These are phyloP conservation scores for Plasmodium ovale DNA, from an alignment of 169 alveolate genomes.

Conservation along the genomic window DNA sequence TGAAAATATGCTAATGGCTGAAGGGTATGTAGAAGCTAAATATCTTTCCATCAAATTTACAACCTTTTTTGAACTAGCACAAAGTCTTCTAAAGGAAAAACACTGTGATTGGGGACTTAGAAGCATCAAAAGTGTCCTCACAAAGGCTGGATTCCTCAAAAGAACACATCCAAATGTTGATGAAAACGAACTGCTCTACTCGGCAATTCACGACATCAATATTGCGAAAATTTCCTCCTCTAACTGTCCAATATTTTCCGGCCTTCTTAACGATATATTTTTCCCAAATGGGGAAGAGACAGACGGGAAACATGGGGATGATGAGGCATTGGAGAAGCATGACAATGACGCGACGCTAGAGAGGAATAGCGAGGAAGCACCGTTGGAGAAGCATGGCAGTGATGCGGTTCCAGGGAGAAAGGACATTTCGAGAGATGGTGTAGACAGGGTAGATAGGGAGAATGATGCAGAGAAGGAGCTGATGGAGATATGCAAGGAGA, in stretches of 20 bases:
- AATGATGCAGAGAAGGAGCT: slow-evolving; percentile 28
- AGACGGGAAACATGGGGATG: not conserved
- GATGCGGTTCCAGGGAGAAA: not conserved
- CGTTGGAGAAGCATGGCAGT: not conserved
- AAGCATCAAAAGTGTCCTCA: slow-evolving; percentile 96
- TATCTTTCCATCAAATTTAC: slow-evolving; percentile 94
- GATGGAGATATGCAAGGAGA: slow-evolving; percentile 51
- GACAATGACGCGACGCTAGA: not conserved
- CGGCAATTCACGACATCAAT: slow-evolving; percentile 85
- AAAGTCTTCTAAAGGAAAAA: slow-evolving; percentile 92
- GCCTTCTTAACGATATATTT: slow-evolving; percentile 94
- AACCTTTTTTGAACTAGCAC: slow-evolving; percentile 92
- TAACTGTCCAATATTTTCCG: slow-evolving; percentile 80
- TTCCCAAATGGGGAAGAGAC: slow-evolving; percentile 91
- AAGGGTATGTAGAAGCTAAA: slow-evolving; percentile 97
- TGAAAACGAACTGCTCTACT: slow-evolving; percentile 91
- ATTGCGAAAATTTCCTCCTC: slow-evolving; percentile 85
- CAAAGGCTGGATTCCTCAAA: slow-evolving; percentile 97
- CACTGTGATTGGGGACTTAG: slow-evolving; percentile 98
- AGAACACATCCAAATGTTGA: slow-evolving; percentile 94
- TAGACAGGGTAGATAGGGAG: not conserved
- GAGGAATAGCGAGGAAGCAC: not conserved
- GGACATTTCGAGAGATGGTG: not conserved
- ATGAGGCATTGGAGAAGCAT: not conserved
- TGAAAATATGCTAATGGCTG: slow-evolving; percentile 98